Percentiles rank a stretch among this genome's conserved stretches.
Evolutionary conservation across 306 rosid genomes (phyloP).

Genomic region (Quercus aquifolioides): DNA sequence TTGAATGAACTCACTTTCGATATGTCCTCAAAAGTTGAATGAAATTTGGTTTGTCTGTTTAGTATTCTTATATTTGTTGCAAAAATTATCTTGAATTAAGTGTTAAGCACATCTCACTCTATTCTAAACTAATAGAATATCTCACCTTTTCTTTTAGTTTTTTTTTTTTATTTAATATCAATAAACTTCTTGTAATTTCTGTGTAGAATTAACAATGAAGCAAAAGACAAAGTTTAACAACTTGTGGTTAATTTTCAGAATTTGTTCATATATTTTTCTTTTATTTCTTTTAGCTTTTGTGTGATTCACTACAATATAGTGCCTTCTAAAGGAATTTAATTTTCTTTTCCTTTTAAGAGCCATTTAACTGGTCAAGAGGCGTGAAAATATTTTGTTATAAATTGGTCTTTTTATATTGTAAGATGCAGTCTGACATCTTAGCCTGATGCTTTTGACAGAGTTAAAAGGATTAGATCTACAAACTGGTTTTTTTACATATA

Average conservation of each 20-base stretch:
- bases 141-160: neutral
- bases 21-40: too few species aligned
- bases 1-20: too few species aligned
- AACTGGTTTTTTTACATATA: slow-evolving; percentile 9
- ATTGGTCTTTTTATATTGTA: neutral
- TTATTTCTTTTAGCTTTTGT: too few species aligned
- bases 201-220: neutral
- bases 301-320: neutral
- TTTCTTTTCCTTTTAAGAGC: neutral
- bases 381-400: neutral
- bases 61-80: too few species aligned
- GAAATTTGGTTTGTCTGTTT: too few species aligned
- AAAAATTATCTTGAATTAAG: neutral
- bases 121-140: neutral
- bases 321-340: neutral
- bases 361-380: neutral
- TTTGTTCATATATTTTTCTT: too few species aligned
- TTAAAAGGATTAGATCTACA: slow-evolving; percentile 14
- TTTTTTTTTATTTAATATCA: neutral
- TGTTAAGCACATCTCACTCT: neutral
- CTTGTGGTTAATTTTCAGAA: neutral
- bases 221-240: neutral
- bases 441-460: neutral
- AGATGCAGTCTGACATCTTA: neutral
- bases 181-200: neutral